Percentiles rank a stretch among this genome's conserved stretches.
Evolutionary conservation across 75 land plant genomes (phyloP).

Genomic region (Gnetum montanum): DNA sequence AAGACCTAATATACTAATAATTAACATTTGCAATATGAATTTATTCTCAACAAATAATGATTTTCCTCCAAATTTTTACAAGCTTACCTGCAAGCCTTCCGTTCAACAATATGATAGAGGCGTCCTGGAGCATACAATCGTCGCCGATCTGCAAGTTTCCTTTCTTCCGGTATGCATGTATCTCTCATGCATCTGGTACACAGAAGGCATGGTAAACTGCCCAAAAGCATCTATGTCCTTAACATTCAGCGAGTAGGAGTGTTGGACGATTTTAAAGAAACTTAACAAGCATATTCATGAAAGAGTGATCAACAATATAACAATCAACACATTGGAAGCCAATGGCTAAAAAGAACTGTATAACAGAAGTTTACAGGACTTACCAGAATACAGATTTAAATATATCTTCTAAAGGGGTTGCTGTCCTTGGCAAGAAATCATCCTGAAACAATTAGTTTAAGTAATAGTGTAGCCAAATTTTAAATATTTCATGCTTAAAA

Average conservation of each 20-base stretch:
- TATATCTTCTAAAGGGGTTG: conserved; percentile 87
- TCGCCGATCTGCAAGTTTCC: conserved; percentile 60
- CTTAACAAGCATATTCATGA: no score
- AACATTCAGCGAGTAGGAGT: no score
- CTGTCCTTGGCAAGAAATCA: conserved; percentile 92
- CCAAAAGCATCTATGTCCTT: conserved; percentile 7
- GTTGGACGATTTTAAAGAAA: no score
- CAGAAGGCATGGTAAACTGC: conserved; percentile 71
- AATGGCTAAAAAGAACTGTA: not conserved
- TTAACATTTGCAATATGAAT: no score
- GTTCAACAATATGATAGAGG: conserved; percentile 89
- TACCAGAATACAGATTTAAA: conserved; percentile 87
- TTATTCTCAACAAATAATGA: no score
- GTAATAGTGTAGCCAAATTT: not conserved
- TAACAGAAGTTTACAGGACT: no score
- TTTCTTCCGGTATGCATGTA: conserved; percentile 55
- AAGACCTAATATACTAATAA: no score
- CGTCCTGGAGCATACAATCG: conserved; percentile 90
- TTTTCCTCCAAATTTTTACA: no score
- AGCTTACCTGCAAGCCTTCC: conserved; percentile 76
- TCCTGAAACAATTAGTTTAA: conserved; percentile 41
- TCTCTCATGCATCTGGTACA: conserved; percentile 59
- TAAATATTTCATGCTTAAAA: not conserved
- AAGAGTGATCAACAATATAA: no score
- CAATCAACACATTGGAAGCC: no score